Evolutionary conservation across 1,284 basidiomycete genomes (phyloP), one percentile per base, ranked within the genome.

Genomic region (Ustilago curta): DNA sequence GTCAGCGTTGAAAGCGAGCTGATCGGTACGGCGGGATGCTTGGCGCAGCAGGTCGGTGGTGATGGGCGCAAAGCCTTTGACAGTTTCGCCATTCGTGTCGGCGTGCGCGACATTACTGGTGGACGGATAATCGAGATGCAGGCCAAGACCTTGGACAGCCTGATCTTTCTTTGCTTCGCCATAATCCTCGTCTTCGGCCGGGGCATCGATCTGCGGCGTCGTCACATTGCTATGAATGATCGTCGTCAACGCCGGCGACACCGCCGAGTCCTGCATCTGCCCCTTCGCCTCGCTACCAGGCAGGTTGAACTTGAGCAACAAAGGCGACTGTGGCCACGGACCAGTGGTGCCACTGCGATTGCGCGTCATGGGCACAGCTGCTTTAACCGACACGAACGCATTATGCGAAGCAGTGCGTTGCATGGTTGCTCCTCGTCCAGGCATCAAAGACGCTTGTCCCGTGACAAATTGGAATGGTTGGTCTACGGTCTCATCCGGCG

Each of bases 321-420:
- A 35, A 1, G 74, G 70, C 23, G 74, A 72, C 56, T 72, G 74
- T 1, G 74, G 47, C 74, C 74, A 76, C n/a, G 74, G 74, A 21
- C 70, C 74, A 4, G 57, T 69, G 2, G 69, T 71, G 3, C 65
- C 70, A 45, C 74, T 72, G 16, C 60, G 49, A 19, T 66, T 70
- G 47, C 71, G 44, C n/a, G 67, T 63, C 71, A 67, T 70, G 2
- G 59, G 62, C 35, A 37, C 29, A 21, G 66, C 27, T 4, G 14
- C 62, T 14, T 23, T 52, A 19, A 19, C 35, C 11, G 57, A 19
- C 19, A 45, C 21, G 14, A 53, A 32, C 9, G 49, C 70, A 25
- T 49, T 48, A 29, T 64, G 52, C 39, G 61, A 55, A 23, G 61
- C 60, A 23, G 52, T 57, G 9, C 65, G 58, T 25, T 49, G 47